Conservation (phyloP, 108 stramenopile genomes). For the Asterionellopsis glacialis region DNA sequence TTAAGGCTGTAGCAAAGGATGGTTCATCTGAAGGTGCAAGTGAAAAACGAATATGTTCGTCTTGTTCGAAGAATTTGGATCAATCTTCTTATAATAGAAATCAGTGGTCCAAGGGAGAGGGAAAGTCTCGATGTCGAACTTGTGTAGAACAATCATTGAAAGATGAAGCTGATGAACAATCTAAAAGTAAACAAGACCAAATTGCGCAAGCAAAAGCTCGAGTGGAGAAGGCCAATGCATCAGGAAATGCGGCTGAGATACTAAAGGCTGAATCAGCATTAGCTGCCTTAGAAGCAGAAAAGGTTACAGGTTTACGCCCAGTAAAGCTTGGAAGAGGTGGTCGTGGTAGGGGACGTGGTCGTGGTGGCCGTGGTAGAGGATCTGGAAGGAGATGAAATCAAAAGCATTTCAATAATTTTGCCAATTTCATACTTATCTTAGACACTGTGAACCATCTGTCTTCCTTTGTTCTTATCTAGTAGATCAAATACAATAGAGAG, state of each 20-base stretch:
- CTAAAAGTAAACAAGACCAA: slow-evolving; percentile 16
- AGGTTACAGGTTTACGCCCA: slow-evolving; percentile 49
- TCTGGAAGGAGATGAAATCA: neutral
- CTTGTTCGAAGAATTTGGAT: slow-evolving; percentile 14
- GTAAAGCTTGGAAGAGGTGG: slow-evolving; percentile 28
- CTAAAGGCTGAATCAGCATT: slow-evolving; percentile 34
- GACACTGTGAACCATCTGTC: no score
- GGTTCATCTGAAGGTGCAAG: neutral
- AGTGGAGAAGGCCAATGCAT: slow-evolving; percentile 17
- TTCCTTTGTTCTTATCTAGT: no score
- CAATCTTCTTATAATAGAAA: slow-evolving; percentile 32
- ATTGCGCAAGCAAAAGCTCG: slow-evolving; percentile 18
- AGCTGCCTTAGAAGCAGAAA: slow-evolving; percentile 48
- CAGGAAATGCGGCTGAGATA: slow-evolving; percentile 20
- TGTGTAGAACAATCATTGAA: slow-evolving; percentile 43
- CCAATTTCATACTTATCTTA: neutral
- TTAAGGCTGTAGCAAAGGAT: neutral
- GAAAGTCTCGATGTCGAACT: slow-evolving; percentile 33
- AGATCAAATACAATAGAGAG: no score
- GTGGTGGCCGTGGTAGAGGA: slow-evolving; percentile 1
- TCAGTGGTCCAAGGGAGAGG: slow-evolving; percentile 37
- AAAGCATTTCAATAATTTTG: neutral
- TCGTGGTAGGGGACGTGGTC: slow-evolving; percentile 8
- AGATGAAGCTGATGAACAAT: slow-evolving; percentile 19
- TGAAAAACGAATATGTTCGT: slow-evolving; percentile 23